These are phyloP conservation scores for Colletotrichum melonis DNA, from an alignment of 2,329 filamentous ascomycete species.

Conservation along the genomic window DNA sequence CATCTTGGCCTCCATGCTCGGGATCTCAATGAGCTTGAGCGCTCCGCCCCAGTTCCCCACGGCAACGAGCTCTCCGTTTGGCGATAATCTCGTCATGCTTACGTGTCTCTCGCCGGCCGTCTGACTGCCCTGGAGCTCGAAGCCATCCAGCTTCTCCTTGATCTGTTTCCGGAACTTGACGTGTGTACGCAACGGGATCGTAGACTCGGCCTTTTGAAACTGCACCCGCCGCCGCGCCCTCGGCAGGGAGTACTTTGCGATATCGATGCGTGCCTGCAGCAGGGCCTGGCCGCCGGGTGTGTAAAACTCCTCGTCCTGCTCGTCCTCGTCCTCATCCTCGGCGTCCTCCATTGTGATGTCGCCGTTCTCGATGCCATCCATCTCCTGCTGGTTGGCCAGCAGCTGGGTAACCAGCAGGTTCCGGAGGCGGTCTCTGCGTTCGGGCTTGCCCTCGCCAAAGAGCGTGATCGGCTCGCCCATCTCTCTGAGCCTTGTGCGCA, in stretches of 20 bases:
- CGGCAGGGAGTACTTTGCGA: constrained; percentile 86
- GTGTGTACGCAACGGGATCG: constrained; percentile 87
- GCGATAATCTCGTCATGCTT: constrained; percentile 91
- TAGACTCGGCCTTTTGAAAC: constrained; percentile 83
- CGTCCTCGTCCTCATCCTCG: constrained; percentile 61
- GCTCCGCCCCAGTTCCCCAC: constrained; percentile 94
- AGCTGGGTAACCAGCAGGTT: constrained; percentile 80
- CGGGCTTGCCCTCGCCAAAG: constrained; percentile 89
- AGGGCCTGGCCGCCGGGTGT: constrained; percentile 83
- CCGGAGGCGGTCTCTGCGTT: constrained; percentile 87
- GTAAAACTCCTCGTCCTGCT: constrained; percentile 93
- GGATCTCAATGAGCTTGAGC: constrained; percentile 86
- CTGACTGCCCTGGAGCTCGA: constrained; percentile 94
- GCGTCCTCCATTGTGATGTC: constrained; percentile 73
- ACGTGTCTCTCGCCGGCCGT: constrained; percentile 91
- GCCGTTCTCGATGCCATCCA: constrained; percentile 64
- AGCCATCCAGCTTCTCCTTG: constrained; percentile 83
- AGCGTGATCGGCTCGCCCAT: constrained; percentile 94
- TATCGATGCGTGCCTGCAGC: constrained; percentile 79
- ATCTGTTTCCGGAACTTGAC: constrained; percentile 91
- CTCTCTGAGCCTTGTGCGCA: constrained; percentile 83
- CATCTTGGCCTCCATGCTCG: constrained; percentile 81
- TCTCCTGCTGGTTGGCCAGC: constrained; percentile 78
- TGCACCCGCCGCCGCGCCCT: constrained; percentile 81
- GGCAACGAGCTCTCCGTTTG: constrained; percentile 84